These are phyloP conservation scores for Penicillium bovifimosum DNA, from an alignment of 495 filamentous ascomycete genomes.

Conservation along the genomic window DNA sequence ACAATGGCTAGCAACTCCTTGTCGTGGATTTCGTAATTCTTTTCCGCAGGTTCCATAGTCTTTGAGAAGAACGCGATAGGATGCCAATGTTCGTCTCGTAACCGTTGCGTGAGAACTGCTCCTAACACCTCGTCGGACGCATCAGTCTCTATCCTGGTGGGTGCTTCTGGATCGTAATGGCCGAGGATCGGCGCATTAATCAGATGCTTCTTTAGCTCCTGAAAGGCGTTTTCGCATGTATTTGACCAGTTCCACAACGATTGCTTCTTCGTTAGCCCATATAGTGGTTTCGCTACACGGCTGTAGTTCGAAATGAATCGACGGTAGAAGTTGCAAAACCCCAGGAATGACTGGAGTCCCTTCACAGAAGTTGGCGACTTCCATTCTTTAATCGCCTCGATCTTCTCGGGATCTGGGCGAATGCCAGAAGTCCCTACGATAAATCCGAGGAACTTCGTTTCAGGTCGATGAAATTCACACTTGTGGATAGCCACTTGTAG, in stretches of 20 bases:
- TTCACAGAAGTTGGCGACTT: constrained; percentile 5
- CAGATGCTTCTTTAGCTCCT: constrained; percentile 11
- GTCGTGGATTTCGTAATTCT: constrained; percentile 30
- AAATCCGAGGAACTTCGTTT: constrained; percentile 9
- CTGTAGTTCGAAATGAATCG: constrained; percentile 25
- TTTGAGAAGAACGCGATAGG: too few relatives aligned
- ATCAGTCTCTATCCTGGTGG: too few relatives aligned
- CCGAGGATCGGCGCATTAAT: constrained; percentile 6
- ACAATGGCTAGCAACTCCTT: constrained; percentile 23
- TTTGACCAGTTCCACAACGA: too few relatives aligned
- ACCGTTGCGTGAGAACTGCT: constrained; percentile 11
- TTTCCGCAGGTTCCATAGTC: constrained; percentile 14
- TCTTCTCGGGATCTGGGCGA: constrained; percentile 16
- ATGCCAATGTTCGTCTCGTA: too few relatives aligned
- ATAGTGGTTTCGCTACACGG: constrained; percentile 9
- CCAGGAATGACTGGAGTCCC: constrained; percentile 25
- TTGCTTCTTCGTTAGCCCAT: not conserved
- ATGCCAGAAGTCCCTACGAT: constrained; percentile 10
- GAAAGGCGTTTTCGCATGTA: too few relatives aligned
- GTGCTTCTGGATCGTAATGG: constrained; percentile 12
- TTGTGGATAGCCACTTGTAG: too few relatives aligned
- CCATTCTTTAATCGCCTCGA: constrained; percentile 17
- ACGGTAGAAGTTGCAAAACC: constrained; percentile 29
- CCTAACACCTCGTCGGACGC: constrained; percentile 8
- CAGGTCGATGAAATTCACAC: too few relatives aligned